Conservation (phyloP, 805 yeast genomes). For the Saccharomycopsis oosterbeekiorum region DNA sequence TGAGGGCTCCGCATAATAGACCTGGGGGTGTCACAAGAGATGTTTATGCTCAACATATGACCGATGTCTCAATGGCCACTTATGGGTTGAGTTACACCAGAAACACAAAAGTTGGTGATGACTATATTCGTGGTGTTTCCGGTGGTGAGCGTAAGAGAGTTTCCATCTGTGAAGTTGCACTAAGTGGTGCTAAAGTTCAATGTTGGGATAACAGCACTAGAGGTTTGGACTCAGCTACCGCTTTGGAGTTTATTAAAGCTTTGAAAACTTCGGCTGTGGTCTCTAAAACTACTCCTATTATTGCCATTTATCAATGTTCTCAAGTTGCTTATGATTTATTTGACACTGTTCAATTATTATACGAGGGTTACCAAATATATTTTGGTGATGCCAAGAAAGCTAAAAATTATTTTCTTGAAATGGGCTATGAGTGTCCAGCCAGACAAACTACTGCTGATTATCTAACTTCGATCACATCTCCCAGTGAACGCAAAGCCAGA, state of each 20-base stretch:
- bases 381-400: slow-evolving; percentile 48
- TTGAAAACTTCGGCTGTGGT: slow-evolving; percentile 50
- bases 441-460: slow-evolving; percentile 64
- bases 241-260: slow-evolving; percentile 53
- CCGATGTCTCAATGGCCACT: slow-evolving; percentile 43
- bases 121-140: slow-evolving; percentile 45
- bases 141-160: slow-evolving; percentile 53
- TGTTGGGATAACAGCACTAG: slow-evolving; percentile 65
- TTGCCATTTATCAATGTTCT: slow-evolving; percentile 61
- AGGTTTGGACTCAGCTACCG: slow-evolving; percentile 64
- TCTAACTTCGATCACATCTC: slow-evolving; percentile 58
- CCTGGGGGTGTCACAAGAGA: slow-evolving; percentile 50
- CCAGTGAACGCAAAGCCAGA: slow-evolving; percentile 42
- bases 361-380: slow-evolving; percentile 50
- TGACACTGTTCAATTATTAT: slow-evolving; percentile 49
- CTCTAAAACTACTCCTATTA: slow-evolving; percentile 45
- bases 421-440: slow-evolving; percentile 54
- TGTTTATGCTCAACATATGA: slow-evolving; percentile 41
- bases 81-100: slow-evolving; percentile 31
- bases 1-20: slow-evolving; percentile 51
- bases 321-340: slow-evolving; percentile 52
- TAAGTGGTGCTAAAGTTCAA: slow-evolving; percentile 37
- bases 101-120: slow-evolving; percentile 36
- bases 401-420: slow-evolving; percentile 40
- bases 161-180: slow-evolving; percentile 41